These are phyloP conservation scores for Gamarada debralockiae DNA, from an alignment of 495 filamentous ascomycete species.

Conservation along the genomic window DNA sequence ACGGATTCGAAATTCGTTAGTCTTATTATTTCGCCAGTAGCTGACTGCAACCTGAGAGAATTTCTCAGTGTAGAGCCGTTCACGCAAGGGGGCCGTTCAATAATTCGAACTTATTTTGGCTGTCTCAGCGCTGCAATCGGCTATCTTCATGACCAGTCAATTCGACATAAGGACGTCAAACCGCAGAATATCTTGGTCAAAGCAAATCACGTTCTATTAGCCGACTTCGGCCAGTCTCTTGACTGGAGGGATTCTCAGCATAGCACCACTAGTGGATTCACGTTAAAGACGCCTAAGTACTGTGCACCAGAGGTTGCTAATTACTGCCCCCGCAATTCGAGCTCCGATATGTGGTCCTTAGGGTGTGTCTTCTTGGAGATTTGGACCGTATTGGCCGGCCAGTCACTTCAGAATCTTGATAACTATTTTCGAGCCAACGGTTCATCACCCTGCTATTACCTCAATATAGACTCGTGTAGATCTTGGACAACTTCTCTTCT, in stretches of 20 bases:
- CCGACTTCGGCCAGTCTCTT: slow-evolving; percentile 38
- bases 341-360: slow-evolving; percentile 38
- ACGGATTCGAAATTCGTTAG: slow-evolving; percentile 29
- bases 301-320: slow-evolving; percentile 31
- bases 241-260: slow-evolving; percentile 24
- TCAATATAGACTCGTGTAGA: no score
- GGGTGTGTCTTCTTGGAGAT: slow-evolving; percentile 42
- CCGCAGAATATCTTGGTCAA: slow-evolving; percentile 40
- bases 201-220: slow-evolving; percentile 26
- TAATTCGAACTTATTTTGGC: no score
- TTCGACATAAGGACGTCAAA: slow-evolving; percentile 40
- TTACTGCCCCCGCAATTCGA: slow-evolving; percentile 17
- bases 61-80: no score
- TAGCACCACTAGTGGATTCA: slow-evolving; percentile 26
- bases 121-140: slow-evolving; percentile 33
- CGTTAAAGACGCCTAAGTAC: neutral
- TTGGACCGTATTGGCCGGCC: slow-evolving; percentile 36
- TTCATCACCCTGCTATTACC: no score
- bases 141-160: slow-evolving; percentile 32
- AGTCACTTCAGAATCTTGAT: slow-evolving; percentile 35
- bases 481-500: no score
- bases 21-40: slow-evolving; percentile 31
- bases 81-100: no score
- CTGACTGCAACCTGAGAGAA: slow-evolving; percentile 27
- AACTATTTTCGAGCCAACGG: no score